Base-by-base conservation (phyloP, 148 eudicot genomes). In the Vaccinium vitisidaea region DNA sequence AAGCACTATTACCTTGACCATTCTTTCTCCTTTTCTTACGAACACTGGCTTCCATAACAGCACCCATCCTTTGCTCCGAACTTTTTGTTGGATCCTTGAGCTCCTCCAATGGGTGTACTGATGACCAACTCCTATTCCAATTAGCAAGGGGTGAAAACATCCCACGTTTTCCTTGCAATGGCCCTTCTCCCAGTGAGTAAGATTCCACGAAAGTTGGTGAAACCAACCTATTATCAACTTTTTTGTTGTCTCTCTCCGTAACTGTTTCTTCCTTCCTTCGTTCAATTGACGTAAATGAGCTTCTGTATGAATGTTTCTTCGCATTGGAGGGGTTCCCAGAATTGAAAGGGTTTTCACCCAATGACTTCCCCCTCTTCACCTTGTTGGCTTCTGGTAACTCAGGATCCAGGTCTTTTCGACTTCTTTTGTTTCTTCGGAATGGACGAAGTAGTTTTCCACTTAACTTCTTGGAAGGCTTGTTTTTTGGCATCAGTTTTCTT, bases 11-110 rank as follows among this genome's bases (percentile, higher is more conserved):
- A 79, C 63, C 58, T 54, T 80, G 27, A 75, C 21, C 48, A 30
- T 61, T 69, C 75, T 50, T 80, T 63, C 75, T 89, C 73, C 91
- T 80, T 86, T 75, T 83, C 82, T 83, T 75, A 39, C 18, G 63
- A 14, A 56, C 9, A 83, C 74, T 79, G 25, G 67, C 71, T 78
- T 85, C 85, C 82, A 52, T 18, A 16, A 30, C 80, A 52, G 73
- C 70, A 73, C 75, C 75, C 77, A 46, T 81, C 71, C 80, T 48
- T 36, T 77, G 59, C 71, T 56, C 63, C 30, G 87, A 59, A 50
- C 79, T 69, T 82, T 75, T 82, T 80, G 75, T 50, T 46, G 83
- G 85, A 84, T 50, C 67, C 58, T 79, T 84, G 52, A 54, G 43
- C 77, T 59, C 88, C 77, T 87, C 49, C 75, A 84, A 63, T 53